These are phyloP conservation scores for Beauveria scarabaeidicola DNA, from an alignment of 2,329 filamentous ascomycete genomes.

Conservation along the genomic window DNA sequence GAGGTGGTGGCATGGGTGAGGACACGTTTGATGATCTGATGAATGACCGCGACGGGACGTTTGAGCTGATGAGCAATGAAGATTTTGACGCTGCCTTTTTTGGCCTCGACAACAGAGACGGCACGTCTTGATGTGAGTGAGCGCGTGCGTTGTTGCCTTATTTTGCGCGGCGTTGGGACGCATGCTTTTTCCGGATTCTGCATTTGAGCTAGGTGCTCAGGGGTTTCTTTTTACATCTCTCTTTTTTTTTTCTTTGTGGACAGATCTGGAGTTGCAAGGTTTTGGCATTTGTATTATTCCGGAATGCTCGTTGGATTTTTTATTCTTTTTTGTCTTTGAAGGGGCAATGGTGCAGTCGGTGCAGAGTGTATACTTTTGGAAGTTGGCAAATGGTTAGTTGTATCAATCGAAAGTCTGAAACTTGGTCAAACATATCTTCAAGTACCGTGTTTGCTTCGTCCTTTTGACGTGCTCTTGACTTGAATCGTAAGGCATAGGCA, in stretches of 20 bases:
- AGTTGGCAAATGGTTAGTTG: background rate
- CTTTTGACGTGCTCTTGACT: background rate
- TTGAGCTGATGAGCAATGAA: constrained; percentile 33
- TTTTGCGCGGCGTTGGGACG: background rate
- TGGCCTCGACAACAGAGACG: constrained; percentile 23
- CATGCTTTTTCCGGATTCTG: background rate
- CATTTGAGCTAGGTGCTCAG: constrained; percentile 5
- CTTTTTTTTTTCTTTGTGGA: background rate
- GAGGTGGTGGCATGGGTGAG: constrained; percentile 20
- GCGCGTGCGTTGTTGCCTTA: background rate
- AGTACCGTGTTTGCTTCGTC: background rate
- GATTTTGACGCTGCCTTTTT: constrained; percentile 42
- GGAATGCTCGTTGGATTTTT: background rate
- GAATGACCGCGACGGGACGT: constrained; percentile 31
- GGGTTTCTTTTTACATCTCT: background rate
- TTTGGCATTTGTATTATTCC: background rate
- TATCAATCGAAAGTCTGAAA: background rate
- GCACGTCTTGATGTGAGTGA: constrained; percentile 12
- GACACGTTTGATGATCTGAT: constrained; percentile 45
- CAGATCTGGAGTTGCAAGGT: background rate
- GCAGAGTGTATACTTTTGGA: background rate
- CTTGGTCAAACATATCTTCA: background rate
- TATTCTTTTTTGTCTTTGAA: background rate
- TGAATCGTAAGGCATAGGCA: background rate
- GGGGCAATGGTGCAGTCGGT: background rate